These are phyloP conservation scores for Harringtonia aguacate DNA, from an alignment of 2,329 filamentous ascomycete species.

Conservation along the genomic window DNA sequence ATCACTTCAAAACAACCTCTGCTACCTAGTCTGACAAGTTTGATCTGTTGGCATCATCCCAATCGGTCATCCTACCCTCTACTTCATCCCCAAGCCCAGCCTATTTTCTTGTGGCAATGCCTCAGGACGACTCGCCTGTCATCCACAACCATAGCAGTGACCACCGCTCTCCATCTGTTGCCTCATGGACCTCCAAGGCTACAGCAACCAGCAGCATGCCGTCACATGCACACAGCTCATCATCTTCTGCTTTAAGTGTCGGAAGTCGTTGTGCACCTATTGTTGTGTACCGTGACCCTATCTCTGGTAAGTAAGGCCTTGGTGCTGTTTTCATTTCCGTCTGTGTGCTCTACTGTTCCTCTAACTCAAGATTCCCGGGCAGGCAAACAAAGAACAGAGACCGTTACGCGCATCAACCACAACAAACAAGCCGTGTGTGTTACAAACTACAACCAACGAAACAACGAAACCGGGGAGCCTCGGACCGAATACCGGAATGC, in stretches of 20 bases:
- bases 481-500: conserved; percentile 6
- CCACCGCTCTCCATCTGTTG: neutral
- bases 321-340: neutral
- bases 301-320: conserved; percentile 2
- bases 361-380: too few species aligned
- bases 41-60: too few species aligned
- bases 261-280: neutral
- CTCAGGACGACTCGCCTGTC: neutral
- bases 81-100: too few species aligned
- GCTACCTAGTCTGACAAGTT: too few species aligned
- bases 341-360: neutral
- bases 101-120: neutral
- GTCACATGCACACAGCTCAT: neutral
- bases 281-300: conserved; percentile 1
- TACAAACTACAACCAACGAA: conserved; percentile 7
- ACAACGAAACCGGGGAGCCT: conserved; percentile 4
- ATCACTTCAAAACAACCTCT: too few species aligned
- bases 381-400: too few species aligned
- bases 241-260: neutral
- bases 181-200: neutral
- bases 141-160: neutral
- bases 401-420: conserved; percentile 3
- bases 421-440: conserved; percentile 6
- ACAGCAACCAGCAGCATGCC: neutral
- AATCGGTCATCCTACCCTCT: too few species aligned